Evolutionary conservation across 164 flowering plant species (phyloP).

Genomic region (Umbilicus rupestris): DNA sequence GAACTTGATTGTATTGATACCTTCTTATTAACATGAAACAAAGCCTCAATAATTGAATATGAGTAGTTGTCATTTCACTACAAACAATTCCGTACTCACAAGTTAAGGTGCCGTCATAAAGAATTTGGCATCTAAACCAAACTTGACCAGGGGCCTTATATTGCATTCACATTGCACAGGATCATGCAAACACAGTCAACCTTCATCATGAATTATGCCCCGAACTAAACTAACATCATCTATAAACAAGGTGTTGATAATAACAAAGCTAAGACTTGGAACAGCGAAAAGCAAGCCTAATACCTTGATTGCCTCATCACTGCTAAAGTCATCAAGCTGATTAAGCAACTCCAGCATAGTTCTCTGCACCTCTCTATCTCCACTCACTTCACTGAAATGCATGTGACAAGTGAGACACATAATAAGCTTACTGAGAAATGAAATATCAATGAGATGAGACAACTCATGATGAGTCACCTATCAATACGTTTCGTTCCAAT

Average conservation of each 20-base stretch:
- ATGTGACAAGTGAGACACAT: neutral
- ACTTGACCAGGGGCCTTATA: too few species aligned
- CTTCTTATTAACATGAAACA: too few species aligned
- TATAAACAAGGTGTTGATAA: too few species aligned
- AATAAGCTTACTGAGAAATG: neutral
- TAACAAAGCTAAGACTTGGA: neutral
- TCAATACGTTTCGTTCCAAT: slow-evolving; percentile 99
- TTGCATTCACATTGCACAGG: too few species aligned
- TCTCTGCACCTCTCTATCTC: slow-evolving; percentile 91
- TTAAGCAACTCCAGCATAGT: slow-evolving; percentile 92
- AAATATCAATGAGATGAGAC: neutral
- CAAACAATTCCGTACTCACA: too few species aligned
- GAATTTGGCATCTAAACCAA: too few species aligned
- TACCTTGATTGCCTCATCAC: slow-evolving; percentile 87
- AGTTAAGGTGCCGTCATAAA: too few species aligned
- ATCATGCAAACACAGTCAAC: too few species aligned
- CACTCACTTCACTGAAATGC: slow-evolving; percentile 73
- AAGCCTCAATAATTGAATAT: too few species aligned
- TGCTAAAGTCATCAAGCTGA: slow-evolving; percentile 97
- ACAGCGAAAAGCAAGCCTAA: neutral
- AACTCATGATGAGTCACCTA: slow-evolving; percentile 34
- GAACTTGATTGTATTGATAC: neutral
- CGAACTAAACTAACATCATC: too few species aligned
- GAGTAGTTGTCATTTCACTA: too few species aligned
- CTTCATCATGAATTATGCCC: too few species aligned